These are phyloP conservation scores for Taxawa tesnikishii DNA, from an alignment of 2,329 filamentous ascomycete genomes.

Conservation along the genomic window DNA sequence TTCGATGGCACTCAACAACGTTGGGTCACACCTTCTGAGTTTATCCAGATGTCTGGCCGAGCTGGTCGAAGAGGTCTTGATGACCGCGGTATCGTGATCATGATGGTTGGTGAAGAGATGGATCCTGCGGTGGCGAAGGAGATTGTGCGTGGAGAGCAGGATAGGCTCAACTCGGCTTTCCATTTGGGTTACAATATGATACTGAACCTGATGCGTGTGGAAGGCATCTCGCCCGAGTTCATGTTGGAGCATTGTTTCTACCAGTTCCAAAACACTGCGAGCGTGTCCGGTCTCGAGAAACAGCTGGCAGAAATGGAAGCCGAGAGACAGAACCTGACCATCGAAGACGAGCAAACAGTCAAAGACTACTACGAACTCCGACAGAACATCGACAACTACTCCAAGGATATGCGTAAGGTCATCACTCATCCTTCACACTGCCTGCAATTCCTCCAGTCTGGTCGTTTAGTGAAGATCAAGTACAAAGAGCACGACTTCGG, in stretches of 20 bases:
- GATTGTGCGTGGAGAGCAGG: conserved; percentile 92
- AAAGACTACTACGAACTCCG: conserved; percentile 90
- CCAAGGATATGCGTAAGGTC: conserved; percentile 79
- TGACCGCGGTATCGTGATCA: conserved; percentile 95
- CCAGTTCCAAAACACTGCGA: conserved; percentile 93
- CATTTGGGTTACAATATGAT: conserved; percentile 99
- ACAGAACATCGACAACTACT: conserved; percentile 71
- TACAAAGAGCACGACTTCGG: conserved; percentile 73
- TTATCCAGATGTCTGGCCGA: conserved; percentile 97
- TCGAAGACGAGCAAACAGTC: conserved; percentile 76
- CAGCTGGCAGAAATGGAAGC: conserved; percentile 68
- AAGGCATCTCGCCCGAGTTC: conserved; percentile 95
- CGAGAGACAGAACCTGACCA: conserved; percentile 59
- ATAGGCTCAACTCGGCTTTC: conserved; percentile 94
- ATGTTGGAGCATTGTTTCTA: conserved; percentile 99
- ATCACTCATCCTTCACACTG: conserved; percentile 88
- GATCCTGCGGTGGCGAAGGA: conserved; percentile 88
- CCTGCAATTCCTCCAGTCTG: conserved; percentile 70
- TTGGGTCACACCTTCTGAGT: conserved; percentile 87
- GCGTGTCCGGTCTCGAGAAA: conserved; percentile 71
- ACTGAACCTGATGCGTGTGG: conserved; percentile 89
- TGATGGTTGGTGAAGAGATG: conserved; percentile 98
- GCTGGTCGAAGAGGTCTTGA: conserved; percentile 94
- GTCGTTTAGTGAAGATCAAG: conserved; percentile 79
- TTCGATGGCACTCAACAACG: conserved; percentile 74